Evolutionary conservation across 1,139 yeast genomes (phyloP).

Genomic region (Protomyces lactucae-debilis): DNA sequence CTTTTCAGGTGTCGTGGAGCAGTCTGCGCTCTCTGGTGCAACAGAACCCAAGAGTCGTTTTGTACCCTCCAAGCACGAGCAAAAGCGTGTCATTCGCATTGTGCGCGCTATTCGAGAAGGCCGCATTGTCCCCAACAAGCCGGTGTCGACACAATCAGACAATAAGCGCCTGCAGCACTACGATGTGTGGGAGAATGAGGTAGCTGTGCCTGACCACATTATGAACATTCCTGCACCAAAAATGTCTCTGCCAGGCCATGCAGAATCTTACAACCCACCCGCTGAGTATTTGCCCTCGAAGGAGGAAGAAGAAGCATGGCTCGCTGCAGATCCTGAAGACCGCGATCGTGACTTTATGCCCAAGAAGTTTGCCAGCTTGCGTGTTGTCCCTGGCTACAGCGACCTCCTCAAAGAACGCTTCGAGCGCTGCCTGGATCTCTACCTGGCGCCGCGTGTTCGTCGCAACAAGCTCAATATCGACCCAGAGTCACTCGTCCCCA

Average conservation of each 20-base stretch:
- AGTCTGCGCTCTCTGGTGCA: slow-evolving; percentile 87
- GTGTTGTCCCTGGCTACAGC: slow-evolving; percentile 91
- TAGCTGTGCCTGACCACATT: slow-evolving; percentile 56
- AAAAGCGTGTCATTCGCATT: slow-evolving; percentile 75
- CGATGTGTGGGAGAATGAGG: slow-evolving; percentile 78
- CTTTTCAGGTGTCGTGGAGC: slow-evolving; percentile 79
- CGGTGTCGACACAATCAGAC: slow-evolving; percentile 47
- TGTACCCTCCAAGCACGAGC: slow-evolving; percentile 94
- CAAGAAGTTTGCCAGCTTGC: slow-evolving; percentile 69
- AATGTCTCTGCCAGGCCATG: slow-evolving; percentile 91
- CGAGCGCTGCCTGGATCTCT: slow-evolving; percentile 88
- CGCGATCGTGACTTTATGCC: slow-evolving; percentile 59
- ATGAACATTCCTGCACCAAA: slow-evolving; percentile 96
- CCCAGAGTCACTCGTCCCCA: slow-evolving; percentile 93
- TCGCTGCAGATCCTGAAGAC: slow-evolving; percentile 65
- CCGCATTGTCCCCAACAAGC: slow-evolving; percentile 70
- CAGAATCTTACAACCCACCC: slow-evolving; percentile 96
- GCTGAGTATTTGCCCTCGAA: slow-evolving; percentile 80
- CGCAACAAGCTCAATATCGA: slow-evolving; percentile 83
- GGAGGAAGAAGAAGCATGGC: slow-evolving; percentile 74
- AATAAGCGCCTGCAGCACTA: slow-evolving; percentile 41
- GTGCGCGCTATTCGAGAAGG: slow-evolving; percentile 97
- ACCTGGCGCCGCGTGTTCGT: slow-evolving; percentile 93
- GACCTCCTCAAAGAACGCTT: slow-evolving; percentile 83
- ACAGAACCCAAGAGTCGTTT: slow-evolving; percentile 98